Percentiles rank a stretch among this genome's conserved stretches.
Conservation (phyloP, 2,329 filamentous ascomycete genomes). For the Zalaria obscura region DNA sequence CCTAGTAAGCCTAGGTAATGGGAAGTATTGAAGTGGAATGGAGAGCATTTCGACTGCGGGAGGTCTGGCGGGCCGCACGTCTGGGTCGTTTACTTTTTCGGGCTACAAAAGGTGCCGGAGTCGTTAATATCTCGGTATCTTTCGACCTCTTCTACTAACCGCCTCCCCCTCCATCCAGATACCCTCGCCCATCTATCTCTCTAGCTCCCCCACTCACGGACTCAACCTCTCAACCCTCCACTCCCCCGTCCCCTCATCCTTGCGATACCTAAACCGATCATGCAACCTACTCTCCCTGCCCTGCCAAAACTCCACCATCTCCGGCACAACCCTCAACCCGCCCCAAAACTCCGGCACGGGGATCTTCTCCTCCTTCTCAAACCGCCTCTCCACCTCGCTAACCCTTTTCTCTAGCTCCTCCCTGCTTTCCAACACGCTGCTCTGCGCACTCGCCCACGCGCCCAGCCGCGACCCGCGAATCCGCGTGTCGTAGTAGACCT, state of each 20-base stretch:
- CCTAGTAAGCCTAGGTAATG: too few species aligned
- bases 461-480: constrained; percentile 74
- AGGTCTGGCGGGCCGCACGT: too few species aligned
- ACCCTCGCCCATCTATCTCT: too few species aligned
- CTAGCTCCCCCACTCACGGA: constrained; percentile 33
- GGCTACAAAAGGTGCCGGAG: too few species aligned
- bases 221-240: constrained; percentile 65
- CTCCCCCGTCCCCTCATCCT: constrained; percentile 31
- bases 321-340: constrained; percentile 71
- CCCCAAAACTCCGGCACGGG: constrained; percentile 93
- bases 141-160: too few species aligned
- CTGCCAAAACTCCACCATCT: constrained; percentile 91
- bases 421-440: constrained; percentile 56
- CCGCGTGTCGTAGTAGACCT: constrained; percentile 48
- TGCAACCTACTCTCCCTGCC: constrained; percentile 80
- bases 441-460: constrained; percentile 89
- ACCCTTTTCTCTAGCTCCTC: constrained; percentile 65
- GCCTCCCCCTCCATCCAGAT: too few species aligned
- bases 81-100: too few species aligned
- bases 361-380: constrained; percentile 63
- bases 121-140: too few species aligned
- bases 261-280: constrained; percentile 80
- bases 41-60: too few species aligned
- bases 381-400: constrained; percentile 58
- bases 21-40: too few species aligned